Conservation (phyloP, 805 yeast genomes). For the Monosporozyma unispora region DNA sequence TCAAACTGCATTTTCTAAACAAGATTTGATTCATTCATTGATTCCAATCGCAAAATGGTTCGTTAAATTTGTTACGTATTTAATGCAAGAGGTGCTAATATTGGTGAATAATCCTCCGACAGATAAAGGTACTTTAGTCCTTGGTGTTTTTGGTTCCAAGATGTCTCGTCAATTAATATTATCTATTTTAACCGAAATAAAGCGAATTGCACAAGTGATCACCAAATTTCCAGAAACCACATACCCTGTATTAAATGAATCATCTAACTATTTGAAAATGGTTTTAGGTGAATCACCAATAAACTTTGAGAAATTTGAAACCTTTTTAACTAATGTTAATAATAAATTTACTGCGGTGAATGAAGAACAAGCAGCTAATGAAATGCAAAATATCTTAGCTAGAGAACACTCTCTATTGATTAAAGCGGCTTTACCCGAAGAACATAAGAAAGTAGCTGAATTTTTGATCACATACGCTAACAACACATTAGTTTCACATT, state of each 20-base stretch:
- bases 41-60: slow-evolving; percentile 85
- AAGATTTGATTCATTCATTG: slow-evolving; percentile 52
- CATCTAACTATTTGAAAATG: slow-evolving; percentile 24
- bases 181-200: slow-evolving; percentile 59
- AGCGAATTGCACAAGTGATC: slow-evolving; percentile 46
- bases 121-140: slow-evolving; percentile 35
- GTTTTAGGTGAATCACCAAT: slow-evolving; percentile 40
- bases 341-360: slow-evolving; percentile 22
- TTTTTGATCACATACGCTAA: slow-evolving; percentile 23
- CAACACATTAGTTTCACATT: slow-evolving; percentile 23
- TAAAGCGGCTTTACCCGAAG: slow-evolving; percentile 54
- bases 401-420: slow-evolving; percentile 37
- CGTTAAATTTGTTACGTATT: slow-evolving; percentile 61
- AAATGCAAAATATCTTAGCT: slow-evolving; percentile 5
- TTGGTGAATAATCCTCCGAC: slow-evolving; percentile 24
- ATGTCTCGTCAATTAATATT: slow-evolving; percentile 60
- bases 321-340: slow-evolving; percentile 51
- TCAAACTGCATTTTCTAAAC: slow-evolving; percentile 47
- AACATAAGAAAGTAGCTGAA: slow-evolving; percentile 24
- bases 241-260: slow-evolving; percentile 32
- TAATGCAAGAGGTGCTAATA: slow-evolving; percentile 64
- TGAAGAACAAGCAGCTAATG: slow-evolving; percentile 22
- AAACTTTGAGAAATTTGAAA: slow-evolving; percentile 48
- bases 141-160: slow-evolving; percentile 56
- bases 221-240: slow-evolving; percentile 48